Percentiles rank a stretch among this genome's conserved stretches.
Conservation (phyloP, 129 eudicot species). For the Glebionis coronaria region DNA sequence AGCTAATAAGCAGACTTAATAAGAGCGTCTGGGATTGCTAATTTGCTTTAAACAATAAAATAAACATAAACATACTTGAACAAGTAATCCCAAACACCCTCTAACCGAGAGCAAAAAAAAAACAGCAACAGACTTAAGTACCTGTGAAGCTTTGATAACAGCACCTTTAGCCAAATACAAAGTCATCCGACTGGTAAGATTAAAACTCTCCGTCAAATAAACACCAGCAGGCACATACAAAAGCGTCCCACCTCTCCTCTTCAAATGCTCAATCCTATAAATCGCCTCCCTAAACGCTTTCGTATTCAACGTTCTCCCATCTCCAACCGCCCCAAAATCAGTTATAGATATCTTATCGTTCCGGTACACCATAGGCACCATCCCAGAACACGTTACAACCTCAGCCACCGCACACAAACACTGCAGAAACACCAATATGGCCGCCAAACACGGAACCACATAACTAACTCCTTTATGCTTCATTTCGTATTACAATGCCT, state of each 20-base stretch:
- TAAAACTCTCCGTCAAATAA: conserved; percentile 65
- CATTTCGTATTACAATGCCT: background rate
- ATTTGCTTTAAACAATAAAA: too few species aligned
- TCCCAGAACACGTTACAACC: conserved; percentile 63
- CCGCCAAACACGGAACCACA: conserved; percentile 27
- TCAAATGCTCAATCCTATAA: conserved; percentile 65
- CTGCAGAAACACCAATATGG: conserved; percentile 25
- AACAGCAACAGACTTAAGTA: conserved; percentile 20
- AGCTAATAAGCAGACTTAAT: too few species aligned
- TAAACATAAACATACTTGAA: too few species aligned
- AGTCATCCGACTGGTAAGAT: conserved; percentile 91
- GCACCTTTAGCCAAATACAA: conserved; percentile 88
- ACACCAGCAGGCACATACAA: conserved; percentile 85
- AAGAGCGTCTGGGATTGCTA: too few species aligned
- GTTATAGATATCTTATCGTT: conserved; percentile 67
- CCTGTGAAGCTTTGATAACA: conserved; percentile 86
- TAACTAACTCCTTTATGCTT: conserved; percentile 20
- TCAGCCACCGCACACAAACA: conserved; percentile 32
- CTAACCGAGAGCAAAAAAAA: background rate
- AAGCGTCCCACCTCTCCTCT: conserved; percentile 78
- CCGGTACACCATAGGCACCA: conserved; percentile 76
- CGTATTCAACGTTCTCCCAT: conserved; percentile 75
- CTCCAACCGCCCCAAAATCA: conserved; percentile 90
- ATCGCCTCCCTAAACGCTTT: conserved; percentile 76
- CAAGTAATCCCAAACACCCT: too few species aligned